Conservation (phyloP, 305 asterid species). For the Coffea humblotiana region DNA sequence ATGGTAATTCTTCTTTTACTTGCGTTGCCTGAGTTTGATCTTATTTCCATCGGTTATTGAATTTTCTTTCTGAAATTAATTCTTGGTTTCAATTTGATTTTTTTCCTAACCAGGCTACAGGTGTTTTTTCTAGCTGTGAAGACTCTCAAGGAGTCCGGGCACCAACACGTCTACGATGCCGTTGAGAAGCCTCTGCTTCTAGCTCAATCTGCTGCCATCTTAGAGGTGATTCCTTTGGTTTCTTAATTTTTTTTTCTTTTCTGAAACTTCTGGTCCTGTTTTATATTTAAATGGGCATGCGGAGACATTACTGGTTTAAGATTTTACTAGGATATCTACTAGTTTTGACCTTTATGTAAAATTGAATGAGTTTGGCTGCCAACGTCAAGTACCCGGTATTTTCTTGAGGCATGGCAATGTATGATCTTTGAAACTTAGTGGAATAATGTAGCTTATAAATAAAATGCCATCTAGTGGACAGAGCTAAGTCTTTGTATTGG, state of each 20-base stretch:
- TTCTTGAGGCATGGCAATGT: not conserved
- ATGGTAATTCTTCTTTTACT: constrained; percentile 41
- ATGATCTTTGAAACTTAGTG: not conserved
- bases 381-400: too few relatives aligned
- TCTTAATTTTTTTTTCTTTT: too few relatives aligned
- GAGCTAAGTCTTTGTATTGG: not conserved
- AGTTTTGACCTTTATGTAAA: too few relatives aligned
- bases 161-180: constrained; percentile 70
- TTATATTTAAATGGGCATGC: too few relatives aligned
- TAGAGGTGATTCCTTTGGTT: constrained; percentile 49
- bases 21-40: too few relatives aligned
- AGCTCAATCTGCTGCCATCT: constrained; percentile 82
- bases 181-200: constrained; percentile 72
- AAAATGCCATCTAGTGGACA: not conserved
- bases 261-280: too few relatives aligned
- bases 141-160: constrained; percentile 56
- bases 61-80: too few relatives aligned
- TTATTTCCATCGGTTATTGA: too few relatives aligned
- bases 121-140: constrained; percentile 66
- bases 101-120: constrained; percentile 37
- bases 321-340: too few relatives aligned
- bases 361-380: too few relatives aligned
- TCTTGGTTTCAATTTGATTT: not conserved
- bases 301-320: too few relatives aligned
- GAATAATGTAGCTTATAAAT: not conserved